phyloP scores from a whole-genome alignment of 768 basidiomycete species.

The Neoboletus magnificus region DNA sequence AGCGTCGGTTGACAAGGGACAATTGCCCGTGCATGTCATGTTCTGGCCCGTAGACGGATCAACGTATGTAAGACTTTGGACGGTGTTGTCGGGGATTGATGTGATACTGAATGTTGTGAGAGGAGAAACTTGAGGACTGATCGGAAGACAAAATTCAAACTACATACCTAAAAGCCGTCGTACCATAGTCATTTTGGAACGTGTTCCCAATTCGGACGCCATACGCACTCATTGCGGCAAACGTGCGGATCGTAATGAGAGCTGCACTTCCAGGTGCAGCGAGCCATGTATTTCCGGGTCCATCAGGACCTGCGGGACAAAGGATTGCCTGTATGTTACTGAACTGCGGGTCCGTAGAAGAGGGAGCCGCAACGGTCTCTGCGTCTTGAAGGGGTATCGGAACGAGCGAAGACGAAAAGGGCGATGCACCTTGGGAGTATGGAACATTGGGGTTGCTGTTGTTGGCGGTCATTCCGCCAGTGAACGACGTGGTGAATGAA shows the following conservation, averaged over 20 bases:
- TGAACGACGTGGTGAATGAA: constrained; percentile 76
- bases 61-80: constrained; percentile 71
- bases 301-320: constrained; percentile 82
- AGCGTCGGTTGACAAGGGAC: constrained; percentile 77
- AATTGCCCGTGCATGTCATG: constrained; percentile 69
- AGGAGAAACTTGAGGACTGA: not conserved
- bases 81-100: constrained; percentile 84
- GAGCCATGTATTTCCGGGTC: constrained; percentile 82
- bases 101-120: constrained; percentile 75
- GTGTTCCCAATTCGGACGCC: constrained; percentile 93
- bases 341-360: constrained; percentile 58
- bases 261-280: constrained; percentile 67
- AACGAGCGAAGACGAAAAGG: constrained; percentile 87
- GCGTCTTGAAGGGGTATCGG: constrained; percentile 67
- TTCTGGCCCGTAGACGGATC: constrained; percentile 76
- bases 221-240: constrained; percentile 65
- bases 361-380: constrained; percentile 57
- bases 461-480: constrained; percentile 48
- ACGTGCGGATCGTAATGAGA: constrained; percentile 74
- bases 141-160: not conserved
- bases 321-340: constrained; percentile 66
- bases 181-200: constrained; percentile 74
- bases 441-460: constrained; percentile 85
- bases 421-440: constrained; percentile 75
- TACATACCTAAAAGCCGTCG: constrained; percentile 78